A percentile compares a stretch with the other conserved stretches of the same genome.
Evolutionary conservation across 352 stramenopile genomes (phyloP).

Genomic region (Thraustochytrium sp.): DNA sequence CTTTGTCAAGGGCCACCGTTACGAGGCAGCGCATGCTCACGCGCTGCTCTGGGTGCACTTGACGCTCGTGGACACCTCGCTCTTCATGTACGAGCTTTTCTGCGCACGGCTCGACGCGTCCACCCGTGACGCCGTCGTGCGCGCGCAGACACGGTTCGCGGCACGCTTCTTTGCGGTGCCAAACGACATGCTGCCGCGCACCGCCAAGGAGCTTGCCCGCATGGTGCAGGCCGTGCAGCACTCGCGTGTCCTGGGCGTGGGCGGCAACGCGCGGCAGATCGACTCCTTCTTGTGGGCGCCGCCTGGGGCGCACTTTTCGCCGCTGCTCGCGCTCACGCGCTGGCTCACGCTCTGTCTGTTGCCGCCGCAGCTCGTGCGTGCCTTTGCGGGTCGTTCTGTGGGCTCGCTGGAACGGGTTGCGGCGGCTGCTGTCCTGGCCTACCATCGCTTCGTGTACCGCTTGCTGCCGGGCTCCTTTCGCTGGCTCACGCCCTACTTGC

Average conservation of each 20-base stretch:
- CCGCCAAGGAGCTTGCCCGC: not conserved
- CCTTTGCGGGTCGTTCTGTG: not conserved
- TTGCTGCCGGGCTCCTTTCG: constrained; percentile 7
- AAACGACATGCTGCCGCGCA: not conserved
- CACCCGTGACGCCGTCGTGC: not conserved
- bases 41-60: constrained; percentile 35
- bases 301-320: not conserved
- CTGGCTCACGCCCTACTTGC: constrained; percentile 19
- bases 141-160: not conserved
- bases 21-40: constrained; percentile 8
- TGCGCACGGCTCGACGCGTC: not conserved
- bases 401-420: not conserved
- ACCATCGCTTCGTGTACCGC: constrained; percentile 35
- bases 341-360: constrained; percentile 23
- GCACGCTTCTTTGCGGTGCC: constrained; percentile 14
- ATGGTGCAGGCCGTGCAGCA: not conserved
- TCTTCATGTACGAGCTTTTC: constrained; percentile 42
- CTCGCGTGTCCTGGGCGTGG: not conserved
- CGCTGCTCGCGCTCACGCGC: not conserved
- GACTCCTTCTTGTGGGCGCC: constrained; percentile 25
- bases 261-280: not conserved
- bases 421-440: not conserved
- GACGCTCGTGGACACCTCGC: constrained; percentile 5
- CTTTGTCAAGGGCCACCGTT: not conserved
- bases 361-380: not conserved